These are phyloP conservation scores for Trichocladium antarcticum DNA, from an alignment of 495 filamentous ascomycete species.

Conservation along the genomic window DNA sequence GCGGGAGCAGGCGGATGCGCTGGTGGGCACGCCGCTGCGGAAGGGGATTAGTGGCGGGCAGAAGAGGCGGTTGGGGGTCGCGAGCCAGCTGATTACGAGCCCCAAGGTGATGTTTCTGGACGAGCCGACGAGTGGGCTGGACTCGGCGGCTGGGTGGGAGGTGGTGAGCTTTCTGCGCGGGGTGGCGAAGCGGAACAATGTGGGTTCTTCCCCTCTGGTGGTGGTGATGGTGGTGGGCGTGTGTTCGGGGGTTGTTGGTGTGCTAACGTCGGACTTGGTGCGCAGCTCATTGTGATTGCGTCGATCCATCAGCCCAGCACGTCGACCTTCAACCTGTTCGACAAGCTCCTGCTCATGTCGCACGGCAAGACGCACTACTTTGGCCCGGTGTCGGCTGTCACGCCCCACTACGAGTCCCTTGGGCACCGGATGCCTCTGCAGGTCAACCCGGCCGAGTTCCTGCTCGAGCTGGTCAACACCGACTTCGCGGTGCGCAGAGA, in stretches of 20 bases:
- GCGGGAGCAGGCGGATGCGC: conserved; percentile 52
- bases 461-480: conserved; percentile 63
- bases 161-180: conserved; percentile 70
- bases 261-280: conserved; percentile 1
- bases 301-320: conserved; percentile 78
- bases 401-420: conserved; percentile 46
- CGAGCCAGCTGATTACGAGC: conserved; percentile 64
- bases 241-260: conserved; percentile 35
- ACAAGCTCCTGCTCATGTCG: conserved; percentile 65
- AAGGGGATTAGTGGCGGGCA: conserved; percentile 76
- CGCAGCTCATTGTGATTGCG: conserved; percentile 57
- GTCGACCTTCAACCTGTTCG: conserved; percentile 63
- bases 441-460: conserved; percentile 67
- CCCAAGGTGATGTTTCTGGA: conserved; percentile 73
- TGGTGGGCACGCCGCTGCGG: conserved; percentile 67
- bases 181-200: conserved; percentile 55
- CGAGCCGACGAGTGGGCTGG: conserved; percentile 71
- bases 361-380: conserved; percentile 58
- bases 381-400: conserved; percentile 44
- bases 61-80: conserved; percentile 66
- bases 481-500: conserved; percentile 49
- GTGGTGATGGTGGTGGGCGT: background rate
- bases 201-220: conserved; percentile 47
- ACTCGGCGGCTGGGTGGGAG: conserved; percentile 68
- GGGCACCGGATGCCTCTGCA: conserved; percentile 51